phyloP scores from a whole-genome alignment of 495 filamentous ascomycete genomes.

The Podospora appendiculata region DNA sequence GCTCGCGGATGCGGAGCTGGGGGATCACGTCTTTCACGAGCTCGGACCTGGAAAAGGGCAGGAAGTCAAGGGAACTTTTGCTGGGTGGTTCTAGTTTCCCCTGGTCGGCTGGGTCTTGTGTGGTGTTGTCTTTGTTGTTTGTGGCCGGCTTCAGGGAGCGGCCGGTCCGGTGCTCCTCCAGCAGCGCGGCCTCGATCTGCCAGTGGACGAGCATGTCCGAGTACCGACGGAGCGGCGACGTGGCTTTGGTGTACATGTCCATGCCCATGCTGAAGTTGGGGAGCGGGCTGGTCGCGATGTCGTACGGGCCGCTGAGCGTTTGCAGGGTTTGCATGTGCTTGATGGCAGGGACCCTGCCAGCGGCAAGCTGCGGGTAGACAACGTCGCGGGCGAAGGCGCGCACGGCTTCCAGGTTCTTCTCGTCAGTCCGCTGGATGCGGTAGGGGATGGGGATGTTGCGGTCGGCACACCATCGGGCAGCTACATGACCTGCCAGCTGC shows the following conservation, averaged over 20 bases:
- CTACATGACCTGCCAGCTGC: conserved; percentile 67
- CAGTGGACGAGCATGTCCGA: conserved; percentile 80
- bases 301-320: conserved; percentile 42
- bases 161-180: conserved; percentile 55
- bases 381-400: conserved; percentile 39
- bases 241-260: conserved; percentile 68
- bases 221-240: conserved; percentile 80
- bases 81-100: no score
- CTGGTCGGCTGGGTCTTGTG: no score
- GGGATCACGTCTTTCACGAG: conserved; percentile 47
- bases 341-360: conserved; percentile 48
- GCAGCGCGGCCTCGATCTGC: conserved; percentile 79
- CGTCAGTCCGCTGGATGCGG: conserved; percentile 56
- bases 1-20: conserved; percentile 43
- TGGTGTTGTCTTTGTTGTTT: conserved; percentile 2
- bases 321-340: conserved; percentile 57
- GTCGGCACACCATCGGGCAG: conserved; percentile 63
- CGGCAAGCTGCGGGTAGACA: conserved; percentile 43
- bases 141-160: conserved; percentile 31
- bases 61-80: no score
- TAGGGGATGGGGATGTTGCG: conserved; percentile 75
- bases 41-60: conserved; percentile 55
- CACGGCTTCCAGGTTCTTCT: conserved; percentile 34
- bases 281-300: conserved; percentile 42
- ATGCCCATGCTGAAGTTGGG: conserved; percentile 56